Base-by-base conservation (phyloP, 352 stramenopile genomes). In the Plasmopara viticola region DNA sequence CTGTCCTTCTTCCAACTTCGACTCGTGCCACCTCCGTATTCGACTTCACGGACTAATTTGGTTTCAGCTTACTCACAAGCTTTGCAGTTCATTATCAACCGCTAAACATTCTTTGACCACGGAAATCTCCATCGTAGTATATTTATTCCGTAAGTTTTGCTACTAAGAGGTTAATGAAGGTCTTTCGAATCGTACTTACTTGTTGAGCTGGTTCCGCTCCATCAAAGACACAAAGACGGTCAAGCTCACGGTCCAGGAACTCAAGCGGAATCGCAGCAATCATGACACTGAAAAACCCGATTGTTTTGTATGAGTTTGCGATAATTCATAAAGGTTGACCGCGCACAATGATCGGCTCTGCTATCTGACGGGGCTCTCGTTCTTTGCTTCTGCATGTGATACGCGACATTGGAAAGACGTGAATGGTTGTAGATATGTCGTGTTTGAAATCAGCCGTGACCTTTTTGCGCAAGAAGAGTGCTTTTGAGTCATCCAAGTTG, bases 191-290 rank as follows among this genome's bases (percentile, higher is more conserved):
- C 3, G 41, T 8, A 28, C 31, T 2, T 5, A 30, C 9, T 34
- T 33, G 41, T 45, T 30, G 6, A 31, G 6, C 37, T 53, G 39
- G n/a, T 13, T 58, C 44, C 9, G 62, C 57, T 6, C 68, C 64
- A 18, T 64, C 68, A 58, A 77, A 77, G 6, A 48, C 55, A 7
- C 56, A 68, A 13, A 68, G 47, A 9, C 60, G 60, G 37, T 82
- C 69, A 56, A 84, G 62, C 45, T 75, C 70, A 13, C 72, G 53
- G 25, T 74, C 70, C n/a, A 83, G 56, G 25, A 68, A 17, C 14
- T 67, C 56, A 2, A 78, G 31, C 0, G 72, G 56, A 9, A 81
- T 39, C 4, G 49, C 25, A 1, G 57, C 43, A 33, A 83, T 67
- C 41, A 76, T 55, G 15, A 83, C 48, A 7, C 55, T 72, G 52